phyloP scores from a whole-genome alignment of 2,329 filamentous ascomycete species.

The Aspergillus sclerotialis region DNA sequence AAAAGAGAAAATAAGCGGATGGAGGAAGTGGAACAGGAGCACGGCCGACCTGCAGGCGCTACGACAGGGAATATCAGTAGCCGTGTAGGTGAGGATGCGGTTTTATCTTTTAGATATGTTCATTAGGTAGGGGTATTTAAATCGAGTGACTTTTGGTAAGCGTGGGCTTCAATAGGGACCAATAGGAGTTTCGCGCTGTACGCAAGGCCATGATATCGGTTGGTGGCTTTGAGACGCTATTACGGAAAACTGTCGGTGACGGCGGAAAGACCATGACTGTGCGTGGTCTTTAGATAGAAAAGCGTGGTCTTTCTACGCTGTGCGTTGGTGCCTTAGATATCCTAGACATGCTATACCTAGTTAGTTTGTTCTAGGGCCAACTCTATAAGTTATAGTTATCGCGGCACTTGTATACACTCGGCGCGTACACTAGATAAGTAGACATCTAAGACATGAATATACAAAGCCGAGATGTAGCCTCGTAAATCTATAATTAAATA shows the following conservation, averaged over 20 bases:
- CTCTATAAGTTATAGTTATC: neutral
- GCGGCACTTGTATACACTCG: neutral
- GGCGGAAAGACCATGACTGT: neutral
- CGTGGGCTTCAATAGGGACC: no score
- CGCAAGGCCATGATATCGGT: no score
- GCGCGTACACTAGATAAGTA: neutral
- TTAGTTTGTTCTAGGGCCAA: neutral
- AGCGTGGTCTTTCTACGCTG: neutral
- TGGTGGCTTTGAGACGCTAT: no score
- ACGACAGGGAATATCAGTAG: no score
- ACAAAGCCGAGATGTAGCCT: neutral
- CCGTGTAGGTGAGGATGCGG: no score
- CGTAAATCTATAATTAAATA: neutral
- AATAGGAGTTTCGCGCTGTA: no score
- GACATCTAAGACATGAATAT: neutral
- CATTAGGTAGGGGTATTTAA: no score
- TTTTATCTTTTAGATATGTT: no score
- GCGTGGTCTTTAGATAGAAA: neutral
- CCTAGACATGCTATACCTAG: neutral
- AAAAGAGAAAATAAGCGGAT: slow-evolving; percentile 4
- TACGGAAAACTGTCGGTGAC: neutral
- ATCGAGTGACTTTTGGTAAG: no score
- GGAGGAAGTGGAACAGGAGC: slow-evolving; percentile 8
- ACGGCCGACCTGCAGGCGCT: no score
- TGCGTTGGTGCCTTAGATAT: neutral